Evolutionary conservation across 129 eudicot species (phyloP).

Genomic region (carrot (Daucus carota)): DH1_v3.0 NC_030385.2:11350001-11350500

Average conservation of each 20-base stretch:
- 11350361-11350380: slow-evolving; percentile 74
- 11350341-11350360: slow-evolving; percentile 34
- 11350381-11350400: slow-evolving; percentile 67
- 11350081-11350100: slow-evolving; percentile 47
- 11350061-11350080: slow-evolving; percentile 19
- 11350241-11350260: slow-evolving; percentile 29
- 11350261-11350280: slow-evolving; percentile 28
- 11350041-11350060: slow-evolving; percentile 34
- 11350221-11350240: slow-evolving; percentile 30
- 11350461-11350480: slow-evolving; percentile 60
- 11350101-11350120: slow-evolving; percentile 35
- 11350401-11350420: slow-evolving; percentile 52
- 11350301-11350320: slow-evolving; percentile 43
- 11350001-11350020: slow-evolving; percentile 64
- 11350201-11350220: slow-evolving; percentile 39
- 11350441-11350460: slow-evolving; percentile 54
- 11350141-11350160: slow-evolving; percentile 50
- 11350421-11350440: slow-evolving; percentile 31
- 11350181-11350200: slow-evolving; percentile 60
- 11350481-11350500: slow-evolving; percentile 59
- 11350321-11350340: slow-evolving; percentile 48
- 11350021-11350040: slow-evolving; percentile 12
- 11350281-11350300: slow-evolving; percentile 47
- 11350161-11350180: slow-evolving; percentile 61
- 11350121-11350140: slow-evolving; percentile 74